Percentiles rank a stretch among this genome's conserved stretches.
phyloP scores from a whole-genome alignment of 2,329 filamentous ascomycete genomes.

The Cadophora malorum region DNA sequence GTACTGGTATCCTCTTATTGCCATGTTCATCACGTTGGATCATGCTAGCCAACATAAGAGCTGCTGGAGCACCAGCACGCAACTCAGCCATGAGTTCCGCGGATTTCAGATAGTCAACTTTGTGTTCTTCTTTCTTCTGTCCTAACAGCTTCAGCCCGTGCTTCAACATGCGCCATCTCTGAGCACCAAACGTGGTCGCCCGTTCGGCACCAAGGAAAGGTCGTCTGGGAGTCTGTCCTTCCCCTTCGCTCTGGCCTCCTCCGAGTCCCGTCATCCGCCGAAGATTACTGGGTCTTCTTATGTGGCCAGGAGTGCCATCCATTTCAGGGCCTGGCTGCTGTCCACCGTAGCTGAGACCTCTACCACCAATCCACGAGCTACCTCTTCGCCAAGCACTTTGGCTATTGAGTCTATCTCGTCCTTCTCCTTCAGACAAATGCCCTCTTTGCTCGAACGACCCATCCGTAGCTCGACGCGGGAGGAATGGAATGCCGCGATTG shows the following conservation, averaged over 20 bases:
- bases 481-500: constrained; percentile 51
- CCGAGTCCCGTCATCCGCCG: constrained; percentile 66
- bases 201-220: constrained; percentile 68
- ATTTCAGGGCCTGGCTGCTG: constrained; percentile 59
- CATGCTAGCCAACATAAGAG: constrained; percentile 95
- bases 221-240: constrained; percentile 62
- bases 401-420: constrained; percentile 64
- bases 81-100: constrained; percentile 96
- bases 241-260: constrained; percentile 69
- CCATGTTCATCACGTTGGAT: constrained; percentile 97
- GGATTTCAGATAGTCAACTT: constrained; percentile 92
- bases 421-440: constrained; percentile 78
- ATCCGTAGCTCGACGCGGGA: constrained; percentile 70
- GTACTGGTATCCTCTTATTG: constrained; percentile 91
- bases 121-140: constrained; percentile 80
- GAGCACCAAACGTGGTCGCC: constrained; percentile 75
- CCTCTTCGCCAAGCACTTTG: constrained; percentile 64
- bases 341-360: constrained; percentile 54
- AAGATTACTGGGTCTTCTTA: constrained; percentile 66
- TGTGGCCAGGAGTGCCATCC: constrained; percentile 56
- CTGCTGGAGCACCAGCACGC: constrained; percentile 88
- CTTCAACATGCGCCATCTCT: constrained; percentile 94
- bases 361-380: constrained; percentile 55
- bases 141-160: constrained; percentile 82
- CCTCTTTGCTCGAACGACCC: constrained; percentile 62